Evolutionary conservation across 2,329 filamentous ascomycete genomes (phyloP), one percentile per base, ranked within the genome.

Genomic region (Blastomyces percursus): DNA sequence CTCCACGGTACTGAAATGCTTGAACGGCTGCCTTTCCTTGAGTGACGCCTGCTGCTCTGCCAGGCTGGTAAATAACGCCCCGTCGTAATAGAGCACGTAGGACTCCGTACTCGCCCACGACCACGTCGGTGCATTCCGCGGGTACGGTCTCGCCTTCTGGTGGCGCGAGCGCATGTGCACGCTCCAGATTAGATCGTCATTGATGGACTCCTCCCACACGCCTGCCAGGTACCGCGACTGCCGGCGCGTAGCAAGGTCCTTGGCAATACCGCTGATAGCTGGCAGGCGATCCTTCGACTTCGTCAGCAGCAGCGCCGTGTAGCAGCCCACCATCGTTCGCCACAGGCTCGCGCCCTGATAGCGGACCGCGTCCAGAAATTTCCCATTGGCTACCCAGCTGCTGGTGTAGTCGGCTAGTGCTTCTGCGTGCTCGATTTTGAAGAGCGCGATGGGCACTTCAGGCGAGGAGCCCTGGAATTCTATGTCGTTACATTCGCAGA

Each of bases 301-400:
- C 12, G 32, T 57, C 35, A 57, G 54, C 9, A 57, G 35, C 35
- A 57, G 54, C 35, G 54, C 54, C 11, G 35, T 57, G 32, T 57
- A 57, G n/a, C 54, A 57, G 35, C 54, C 16, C 8, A 57, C 54
- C 11, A 57, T 57, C 12, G 54, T 57, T 6, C 54, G 54, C 54
- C 54, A 57, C 21, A 57, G 54, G 54, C 35, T 57, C n/a, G 54
- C 54, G 21, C 54, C 54, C 54, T 57, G 54, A 14, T 57, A 57
- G n/a, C n/a, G n/a, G 35, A 57, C n/a, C 2, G n/a, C 30, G 7
- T 57, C 35, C 6, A 12, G 19, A 35, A 40, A 57, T 21, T 57
- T 19, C 9, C 24, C 40, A 16, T 7, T 16, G 6, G 14, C 54
- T 4, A 21, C 54, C 54, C 54, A 57, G 21, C 32, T 35, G 6